These are phyloP conservation scores for Musa schizocarpa DNA, from an alignment of 176 grass and related monocot genomes.

Conservation along the genomic window DNA sequence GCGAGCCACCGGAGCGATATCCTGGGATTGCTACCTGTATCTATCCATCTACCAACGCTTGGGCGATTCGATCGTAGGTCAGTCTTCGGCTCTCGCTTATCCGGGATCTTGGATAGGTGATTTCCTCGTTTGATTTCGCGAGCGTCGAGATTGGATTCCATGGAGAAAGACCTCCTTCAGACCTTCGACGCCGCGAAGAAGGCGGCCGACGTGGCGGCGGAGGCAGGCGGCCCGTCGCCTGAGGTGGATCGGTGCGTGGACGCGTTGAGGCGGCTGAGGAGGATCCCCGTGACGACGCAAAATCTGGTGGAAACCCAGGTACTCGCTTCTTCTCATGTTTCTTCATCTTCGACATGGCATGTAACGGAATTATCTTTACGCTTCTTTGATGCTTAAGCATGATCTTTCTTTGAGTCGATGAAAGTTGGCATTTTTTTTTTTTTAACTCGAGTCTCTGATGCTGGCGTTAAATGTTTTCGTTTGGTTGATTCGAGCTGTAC, in stretches of 20 bases:
- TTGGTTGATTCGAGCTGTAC: no score
- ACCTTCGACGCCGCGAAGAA: slow-evolving; percentile 86
- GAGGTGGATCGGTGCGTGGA: slow-evolving; percentile 83
- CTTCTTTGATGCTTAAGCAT: background rate
- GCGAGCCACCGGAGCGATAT: no score
- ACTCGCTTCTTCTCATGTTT: background rate
- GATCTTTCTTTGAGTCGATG: no score
- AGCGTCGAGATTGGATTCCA: slow-evolving; percentile 4
- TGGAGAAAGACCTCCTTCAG: slow-evolving; percentile 87
- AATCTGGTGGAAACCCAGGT: slow-evolving; percentile 90
- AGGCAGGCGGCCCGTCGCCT: slow-evolving; percentile 26
- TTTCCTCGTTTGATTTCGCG: background rate
- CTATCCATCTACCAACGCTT: no score
- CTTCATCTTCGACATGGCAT: background rate
- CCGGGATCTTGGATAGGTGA: background rate
- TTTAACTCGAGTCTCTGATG: no score
- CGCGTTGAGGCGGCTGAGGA: slow-evolving; percentile 55
- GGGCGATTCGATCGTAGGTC: no score
- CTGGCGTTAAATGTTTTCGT: no score
- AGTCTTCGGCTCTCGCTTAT: background rate
- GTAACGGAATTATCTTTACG: background rate
- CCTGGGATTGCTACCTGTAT: no score
- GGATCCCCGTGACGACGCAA: slow-evolving; percentile 66
- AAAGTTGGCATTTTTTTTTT: no score
- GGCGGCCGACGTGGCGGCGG: slow-evolving; percentile 52